Evolutionary conservation across 257 asterid genomes (phyloP).

Genomic region (Dorcoceras hygrometricum): DNA sequence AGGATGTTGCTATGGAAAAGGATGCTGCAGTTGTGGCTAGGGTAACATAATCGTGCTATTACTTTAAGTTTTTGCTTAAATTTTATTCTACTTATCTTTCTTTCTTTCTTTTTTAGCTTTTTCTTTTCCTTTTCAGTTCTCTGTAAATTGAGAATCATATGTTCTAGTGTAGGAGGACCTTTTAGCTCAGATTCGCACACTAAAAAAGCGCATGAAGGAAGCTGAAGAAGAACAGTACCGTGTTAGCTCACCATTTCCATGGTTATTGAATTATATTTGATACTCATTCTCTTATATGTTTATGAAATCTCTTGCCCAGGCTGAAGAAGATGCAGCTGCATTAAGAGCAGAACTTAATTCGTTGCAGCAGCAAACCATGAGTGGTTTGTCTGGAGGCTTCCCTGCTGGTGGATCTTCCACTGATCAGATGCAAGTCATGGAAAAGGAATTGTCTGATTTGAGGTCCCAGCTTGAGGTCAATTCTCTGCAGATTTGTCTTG

Average conservation of each 20-base stretch:
- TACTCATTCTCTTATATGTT: constrained; percentile 22
- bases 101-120: constrained; percentile 8
- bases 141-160: constrained; percentile 19
- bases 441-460: constrained; percentile 65
- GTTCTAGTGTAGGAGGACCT: constrained; percentile 80
- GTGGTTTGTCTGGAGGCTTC: constrained; percentile 38
- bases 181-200: constrained; percentile 86
- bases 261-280: constrained; percentile 20
- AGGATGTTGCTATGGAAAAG: constrained; percentile 97
- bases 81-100: constrained; percentile 1
- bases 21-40: constrained; percentile 99
- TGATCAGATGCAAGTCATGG: constrained; percentile 77
- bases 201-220: constrained; percentile 79
- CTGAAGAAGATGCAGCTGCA: constrained; percentile 97
- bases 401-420: constrained; percentile 44
- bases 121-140: too few relatives aligned
- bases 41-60: constrained; percentile 38
- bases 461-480: constrained; percentile 81
- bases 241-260: constrained; percentile 41
- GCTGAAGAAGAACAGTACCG: constrained; percentile 98
- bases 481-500: constrained; percentile 19
- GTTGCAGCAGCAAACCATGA: constrained; percentile 83
- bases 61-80: constrained; percentile 13
- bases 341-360: constrained; percentile 81
- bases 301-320: constrained; percentile 45